These are phyloP conservation scores for Solanum sejunctum DNA, from an alignment of 257 asterid species.

Conservation along the genomic window DNA sequence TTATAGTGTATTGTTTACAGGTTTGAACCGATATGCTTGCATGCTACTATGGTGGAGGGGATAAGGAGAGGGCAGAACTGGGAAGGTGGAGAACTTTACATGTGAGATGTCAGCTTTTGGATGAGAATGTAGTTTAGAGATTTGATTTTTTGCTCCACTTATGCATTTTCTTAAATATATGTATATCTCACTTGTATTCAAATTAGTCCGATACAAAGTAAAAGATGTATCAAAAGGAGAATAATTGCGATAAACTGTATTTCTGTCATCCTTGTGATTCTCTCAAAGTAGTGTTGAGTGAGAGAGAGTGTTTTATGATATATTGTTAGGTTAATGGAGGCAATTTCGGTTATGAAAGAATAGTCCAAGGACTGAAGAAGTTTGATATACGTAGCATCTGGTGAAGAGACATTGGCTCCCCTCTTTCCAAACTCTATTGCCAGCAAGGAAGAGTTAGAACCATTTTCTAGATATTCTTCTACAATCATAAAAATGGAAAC, in stretches of 20 bases:
- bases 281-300: not conserved
- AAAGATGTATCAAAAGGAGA: not conserved
- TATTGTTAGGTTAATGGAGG: not conserved
- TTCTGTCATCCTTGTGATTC: not conserved
- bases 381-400: conserved; percentile 79
- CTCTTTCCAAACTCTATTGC: conserved; percentile 83
- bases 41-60: conserved; percentile 97
- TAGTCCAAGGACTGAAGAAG: not conserved
- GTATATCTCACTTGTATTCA: not conserved
- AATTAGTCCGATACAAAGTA: not conserved
- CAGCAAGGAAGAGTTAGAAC: conserved; percentile 53
- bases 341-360: not conserved
- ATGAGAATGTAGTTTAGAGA: not conserved
- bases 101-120: conserved; percentile 31
- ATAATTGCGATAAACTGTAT: not conserved
- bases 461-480: conserved; percentile 77
- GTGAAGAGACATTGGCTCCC: conserved; percentile 82
- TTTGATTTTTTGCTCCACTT: not conserved
- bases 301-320: not conserved
- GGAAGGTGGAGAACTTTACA: conserved; percentile 93
- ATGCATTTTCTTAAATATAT: not conserved
- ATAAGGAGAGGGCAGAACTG: conserved; percentile 79
- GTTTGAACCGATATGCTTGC: conserved; percentile 99
- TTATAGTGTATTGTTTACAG: conserved; percentile 27
- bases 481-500: conserved; percentile 96